Evolutionary conservation across 2,329 filamentous ascomycete genomes (phyloP).

Genomic region (Alternaria metachromatica): DNA sequence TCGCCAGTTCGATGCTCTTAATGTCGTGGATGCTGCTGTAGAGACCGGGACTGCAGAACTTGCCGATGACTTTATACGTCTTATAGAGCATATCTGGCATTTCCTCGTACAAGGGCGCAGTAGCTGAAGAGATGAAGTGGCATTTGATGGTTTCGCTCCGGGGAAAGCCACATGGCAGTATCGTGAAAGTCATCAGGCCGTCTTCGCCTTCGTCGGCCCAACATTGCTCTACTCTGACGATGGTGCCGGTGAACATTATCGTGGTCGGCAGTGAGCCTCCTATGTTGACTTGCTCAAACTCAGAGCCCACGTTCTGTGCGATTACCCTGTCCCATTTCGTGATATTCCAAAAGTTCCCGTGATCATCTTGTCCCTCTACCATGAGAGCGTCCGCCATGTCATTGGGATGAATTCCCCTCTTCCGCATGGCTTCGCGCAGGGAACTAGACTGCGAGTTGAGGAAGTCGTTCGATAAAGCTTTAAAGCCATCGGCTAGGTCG

Average conservation of each 20-base stretch:
- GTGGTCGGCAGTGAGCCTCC: neutral
- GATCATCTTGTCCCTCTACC: neutral
- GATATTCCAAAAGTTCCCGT: neutral
- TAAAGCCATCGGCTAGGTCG: neutral
- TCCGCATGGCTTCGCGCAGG: neutral
- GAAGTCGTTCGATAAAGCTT: neutral
- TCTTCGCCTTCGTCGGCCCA: neutral
- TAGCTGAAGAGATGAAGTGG: neutral
- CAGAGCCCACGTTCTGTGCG: neutral
- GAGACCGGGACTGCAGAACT: neutral
- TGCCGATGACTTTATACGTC: neutral
- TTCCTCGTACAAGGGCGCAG: neutral
- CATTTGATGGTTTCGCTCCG: neutral
- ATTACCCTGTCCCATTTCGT: neutral
- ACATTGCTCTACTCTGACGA: neutral
- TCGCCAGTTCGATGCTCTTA: neutral
- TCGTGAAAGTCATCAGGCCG: neutral
- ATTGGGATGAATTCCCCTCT: neutral
- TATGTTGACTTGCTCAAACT: neutral
- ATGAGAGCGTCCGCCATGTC: neutral
- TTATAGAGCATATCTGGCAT: neutral
- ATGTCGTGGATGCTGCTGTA: neutral
- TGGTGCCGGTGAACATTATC: neutral
- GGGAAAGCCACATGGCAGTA: neutral
- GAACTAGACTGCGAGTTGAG: neutral